Percentiles rank a stretch among this genome's conserved stretches.
These are phyloP conservation scores for Gaertneriomyces semiglobifer DNA, from an alignment of 192 early-diverging fungal species.

Conservation along the genomic window DNA sequence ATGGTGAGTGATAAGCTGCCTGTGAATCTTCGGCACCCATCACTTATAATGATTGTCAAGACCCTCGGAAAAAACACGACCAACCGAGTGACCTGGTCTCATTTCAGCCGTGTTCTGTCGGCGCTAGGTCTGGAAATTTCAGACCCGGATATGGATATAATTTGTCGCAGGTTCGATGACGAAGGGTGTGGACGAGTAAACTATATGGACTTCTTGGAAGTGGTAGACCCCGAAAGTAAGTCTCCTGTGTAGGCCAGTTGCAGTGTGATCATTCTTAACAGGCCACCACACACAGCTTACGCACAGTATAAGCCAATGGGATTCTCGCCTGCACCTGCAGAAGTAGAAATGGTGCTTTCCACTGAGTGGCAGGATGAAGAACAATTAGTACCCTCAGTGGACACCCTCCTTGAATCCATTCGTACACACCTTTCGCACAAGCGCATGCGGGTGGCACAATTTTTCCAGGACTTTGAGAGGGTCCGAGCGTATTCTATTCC, in stretches of 20 bases:
- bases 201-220: slow-evolving; percentile 51
- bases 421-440: slow-evolving; percentile 34
- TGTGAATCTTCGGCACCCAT: not conserved
- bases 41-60: slow-evolving; percentile 6
- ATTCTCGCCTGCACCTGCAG: too few species aligned
- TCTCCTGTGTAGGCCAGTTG: not conserved
- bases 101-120: slow-evolving; percentile 50
- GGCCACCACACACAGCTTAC: too few species aligned
- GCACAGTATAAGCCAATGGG: too few species aligned
- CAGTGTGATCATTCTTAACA: too few species aligned
- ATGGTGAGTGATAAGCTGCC: slow-evolving; percentile 22
- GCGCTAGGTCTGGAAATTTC: slow-evolving; percentile 46
- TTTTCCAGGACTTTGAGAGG: slow-evolving; percentile 57
- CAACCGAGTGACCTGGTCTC: slow-evolving; percentile 51
- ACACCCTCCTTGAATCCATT: slow-evolving; percentile 30
- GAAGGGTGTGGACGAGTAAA: slow-evolving; percentile 42
- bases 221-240: slow-evolving; percentile 52
- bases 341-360: too few species aligned
- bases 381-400: not conserved
- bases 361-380: too few species aligned
- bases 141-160: slow-evolving; percentile 48
- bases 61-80: slow-evolving; percentile 35
- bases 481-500: slow-evolving; percentile 49
- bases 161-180: slow-evolving; percentile 54
- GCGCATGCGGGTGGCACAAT: slow-evolving; percentile 52